Conservation (phyloP, 495 filamentous ascomycete genomes). For the Xylaria telfairii region DNA sequence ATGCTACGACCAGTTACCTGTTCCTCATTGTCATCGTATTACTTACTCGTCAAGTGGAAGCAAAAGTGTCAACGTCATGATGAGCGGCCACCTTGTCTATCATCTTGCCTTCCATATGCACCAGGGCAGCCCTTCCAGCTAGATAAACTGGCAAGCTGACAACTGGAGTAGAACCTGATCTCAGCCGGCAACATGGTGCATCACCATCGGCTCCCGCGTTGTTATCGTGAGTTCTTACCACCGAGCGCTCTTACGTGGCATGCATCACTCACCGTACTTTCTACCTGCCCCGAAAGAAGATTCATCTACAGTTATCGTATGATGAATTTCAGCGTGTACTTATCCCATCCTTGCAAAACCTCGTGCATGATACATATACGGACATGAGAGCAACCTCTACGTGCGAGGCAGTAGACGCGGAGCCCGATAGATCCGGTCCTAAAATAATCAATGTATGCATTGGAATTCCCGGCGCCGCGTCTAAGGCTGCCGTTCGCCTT, state of each 20-base stretch:
- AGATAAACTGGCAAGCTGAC: neutral
- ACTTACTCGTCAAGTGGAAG: neutral
- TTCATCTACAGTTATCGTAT: neutral
- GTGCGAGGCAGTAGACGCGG: neutral
- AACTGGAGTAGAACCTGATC: neutral
- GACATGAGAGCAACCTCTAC: constrained; percentile 5
- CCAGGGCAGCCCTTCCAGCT: neutral
- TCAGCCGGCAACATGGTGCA: neutral
- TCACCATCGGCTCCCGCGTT: neutral
- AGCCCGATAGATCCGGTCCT: neutral
- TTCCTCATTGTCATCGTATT: neutral
- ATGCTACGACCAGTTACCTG: neutral
- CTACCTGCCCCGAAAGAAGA: neutral
- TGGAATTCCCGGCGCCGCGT: neutral
- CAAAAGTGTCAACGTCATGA: neutral
- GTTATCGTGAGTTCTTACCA: constrained; percentile 5
- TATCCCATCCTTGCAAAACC: constrained; percentile 3
- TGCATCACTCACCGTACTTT: constrained; percentile 8
- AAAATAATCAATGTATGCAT: neutral
- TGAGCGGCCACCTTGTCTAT: neutral
- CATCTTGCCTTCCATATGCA: neutral
- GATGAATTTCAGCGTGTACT: neutral
- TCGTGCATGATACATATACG: constrained; percentile 1
- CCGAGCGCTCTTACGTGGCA: neutral
- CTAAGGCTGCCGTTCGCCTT: neutral